phyloP scores from a whole-genome alignment of 345 rosid species.

The Brassica napus region Da-Ae NC_063438.1:26948501-26949000 shows the following conservation, averaged over 20 bases:
- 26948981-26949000: constrained; percentile 64
- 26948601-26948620: constrained; percentile 93
- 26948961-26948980: constrained; percentile 20
- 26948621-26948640: constrained; percentile 99
- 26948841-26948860: constrained; percentile 93
- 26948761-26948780: constrained; percentile 99
- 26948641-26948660: constrained; percentile 53
- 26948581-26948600: constrained; percentile 91
- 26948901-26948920: constrained; percentile 94
- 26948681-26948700: background rate
- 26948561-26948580: constrained; percentile 67
- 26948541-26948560: background rate
- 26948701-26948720: background rate
- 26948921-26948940: constrained; percentile 54
- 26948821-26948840: constrained; percentile 94
- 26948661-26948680: background rate
- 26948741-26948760: constrained; percentile 93
- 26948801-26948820: constrained; percentile 94
- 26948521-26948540: background rate
- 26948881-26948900: constrained; percentile 90
- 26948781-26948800: constrained; percentile 95
- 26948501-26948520: background rate
- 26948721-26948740: constrained; percentile 55
- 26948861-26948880: constrained; percentile 98
- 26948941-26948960: background rate